Percentiles rank a stretch among this genome's conserved stretches.
These are phyloP conservation scores for Ceratocystis diversiconidia DNA, from an alignment of 2,329 filamentous ascomycete genomes.

Conservation along the genomic window DNA sequence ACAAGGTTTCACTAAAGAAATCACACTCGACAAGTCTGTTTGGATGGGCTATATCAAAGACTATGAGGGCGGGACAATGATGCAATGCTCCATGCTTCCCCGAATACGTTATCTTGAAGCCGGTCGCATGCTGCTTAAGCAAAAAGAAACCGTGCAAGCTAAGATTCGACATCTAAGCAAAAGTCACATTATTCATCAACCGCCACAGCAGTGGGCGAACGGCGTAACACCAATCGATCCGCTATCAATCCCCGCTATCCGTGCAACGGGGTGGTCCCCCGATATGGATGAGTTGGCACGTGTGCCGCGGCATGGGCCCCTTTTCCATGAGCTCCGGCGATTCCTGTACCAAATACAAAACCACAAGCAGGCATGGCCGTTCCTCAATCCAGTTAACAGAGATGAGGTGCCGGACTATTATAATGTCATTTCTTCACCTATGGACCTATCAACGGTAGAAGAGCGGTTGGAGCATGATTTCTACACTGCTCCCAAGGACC, in stretches of 20 bases:
- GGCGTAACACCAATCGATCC: conserved; percentile 67
- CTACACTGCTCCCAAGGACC: conserved; percentile 83
- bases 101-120: conserved; percentile 87
- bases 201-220: conserved; percentile 74
- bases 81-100: conserved; percentile 97
- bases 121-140: conserved; percentile 87
- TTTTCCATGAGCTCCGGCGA: conserved; percentile 86
- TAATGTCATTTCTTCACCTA: conserved; percentile 93
- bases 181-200: conserved; percentile 72
- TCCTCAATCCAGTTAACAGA: conserved; percentile 80
- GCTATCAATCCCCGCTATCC: conserved; percentile 74
- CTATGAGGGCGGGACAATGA: conserved; percentile 96
- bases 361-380: conserved; percentile 85
- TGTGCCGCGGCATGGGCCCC: conserved; percentile 86
- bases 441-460: conserved; percentile 95
- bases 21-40: conserved; percentile 72
- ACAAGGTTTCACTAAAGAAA: conserved; percentile 97
- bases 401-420: conserved; percentile 99
- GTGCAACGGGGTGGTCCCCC: conserved; percentile 82
- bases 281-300: conserved; percentile 96
- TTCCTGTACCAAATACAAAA: conserved; percentile 93
- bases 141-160: conserved; percentile 86
- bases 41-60: conserved; percentile 99
- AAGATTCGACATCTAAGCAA: conserved; percentile 89
- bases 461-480: conserved; percentile 85